Evolutionary conservation across 2,329 filamentous ascomycete genomes (phyloP).

Genomic region (Venturia carpophila): DNA sequence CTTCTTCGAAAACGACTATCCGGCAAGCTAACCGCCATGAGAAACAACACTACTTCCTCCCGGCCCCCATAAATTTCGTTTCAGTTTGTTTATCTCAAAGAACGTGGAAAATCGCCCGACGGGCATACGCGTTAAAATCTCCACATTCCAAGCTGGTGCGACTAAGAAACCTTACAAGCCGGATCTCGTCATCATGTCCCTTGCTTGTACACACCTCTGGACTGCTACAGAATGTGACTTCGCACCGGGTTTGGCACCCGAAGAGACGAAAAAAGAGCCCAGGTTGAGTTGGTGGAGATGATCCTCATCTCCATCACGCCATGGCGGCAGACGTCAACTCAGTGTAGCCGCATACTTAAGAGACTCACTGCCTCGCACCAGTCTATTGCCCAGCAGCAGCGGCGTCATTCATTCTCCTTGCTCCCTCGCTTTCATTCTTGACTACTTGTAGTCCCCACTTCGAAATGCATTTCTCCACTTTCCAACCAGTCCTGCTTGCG

Average conservation of each 20-base stretch:
- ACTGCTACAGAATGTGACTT: neutral
- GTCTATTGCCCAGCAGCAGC: neutral
- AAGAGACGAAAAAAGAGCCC: neutral
- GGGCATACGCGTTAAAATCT: neutral
- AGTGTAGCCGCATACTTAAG: neutral
- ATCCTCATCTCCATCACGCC: neutral
- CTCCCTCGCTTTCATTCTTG: neutral
- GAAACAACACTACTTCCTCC: neutral
- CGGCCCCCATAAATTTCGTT: neutral
- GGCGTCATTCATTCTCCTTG: neutral
- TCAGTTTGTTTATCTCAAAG: neutral
- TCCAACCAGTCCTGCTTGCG: neutral
- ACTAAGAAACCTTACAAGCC: neutral
- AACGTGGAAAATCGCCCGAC: neutral
- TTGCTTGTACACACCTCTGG: neutral
- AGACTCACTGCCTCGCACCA: neutral
- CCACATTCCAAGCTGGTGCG: conserved; percentile 2
- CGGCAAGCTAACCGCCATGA: neutral
- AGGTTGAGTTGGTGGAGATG: neutral
- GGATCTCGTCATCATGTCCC: neutral
- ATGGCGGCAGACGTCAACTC: neutral
- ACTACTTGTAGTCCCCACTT: neutral
- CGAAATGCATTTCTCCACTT: neutral
- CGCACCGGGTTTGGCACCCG: neutral
- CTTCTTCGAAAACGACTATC: neutral